These are phyloP conservation scores for Paramecium primaurelia DNA, from an alignment of 73 alveolate genomes.

Conservation along the genomic window DNA sequence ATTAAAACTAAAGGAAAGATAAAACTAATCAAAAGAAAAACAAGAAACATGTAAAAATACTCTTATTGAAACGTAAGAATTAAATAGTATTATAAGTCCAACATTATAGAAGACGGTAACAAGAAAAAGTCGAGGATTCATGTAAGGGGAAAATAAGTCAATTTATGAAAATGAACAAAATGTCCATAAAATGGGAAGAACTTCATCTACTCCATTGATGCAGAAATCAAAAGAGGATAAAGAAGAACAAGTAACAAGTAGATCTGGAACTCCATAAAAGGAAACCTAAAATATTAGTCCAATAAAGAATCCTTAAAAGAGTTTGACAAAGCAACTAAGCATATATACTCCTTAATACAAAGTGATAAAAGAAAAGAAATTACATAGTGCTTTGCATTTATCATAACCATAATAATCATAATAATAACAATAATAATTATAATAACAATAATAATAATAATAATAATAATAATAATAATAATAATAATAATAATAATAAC, in stretches of 20 bases:
- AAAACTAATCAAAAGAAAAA: slow-evolving; percentile 1
- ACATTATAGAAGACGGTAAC: not conserved
- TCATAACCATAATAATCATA: not conserved
- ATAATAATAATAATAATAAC: not conserved
- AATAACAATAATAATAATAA: not conserved
- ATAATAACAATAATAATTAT: not conserved
- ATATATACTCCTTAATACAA: not conserved
- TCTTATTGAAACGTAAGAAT: not conserved
- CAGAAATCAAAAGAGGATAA: slow-evolving; percentile 23
- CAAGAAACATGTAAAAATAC: not conserved
- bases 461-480: too few relatives aligned
- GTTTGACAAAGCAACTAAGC: not conserved
- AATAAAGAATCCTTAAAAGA: not conserved
- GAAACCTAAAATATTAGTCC: not conserved
- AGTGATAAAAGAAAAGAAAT: not conserved
- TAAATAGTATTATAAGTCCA: not conserved
- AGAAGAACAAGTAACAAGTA: not conserved
- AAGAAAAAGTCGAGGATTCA: not conserved
- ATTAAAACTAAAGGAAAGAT: not conserved
- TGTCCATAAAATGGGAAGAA: slow-evolving; percentile 6
- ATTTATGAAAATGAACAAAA: not conserved
- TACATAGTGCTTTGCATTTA: not conserved
- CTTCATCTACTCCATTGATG: slow-evolving; percentile 47
- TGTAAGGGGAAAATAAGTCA: not conserved
- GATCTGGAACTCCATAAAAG: slow-evolving; percentile 7